phyloP scores from a whole-genome alignment of 192 early-diverging fungal genomes.

The Linnemannia exigua region DNA sequence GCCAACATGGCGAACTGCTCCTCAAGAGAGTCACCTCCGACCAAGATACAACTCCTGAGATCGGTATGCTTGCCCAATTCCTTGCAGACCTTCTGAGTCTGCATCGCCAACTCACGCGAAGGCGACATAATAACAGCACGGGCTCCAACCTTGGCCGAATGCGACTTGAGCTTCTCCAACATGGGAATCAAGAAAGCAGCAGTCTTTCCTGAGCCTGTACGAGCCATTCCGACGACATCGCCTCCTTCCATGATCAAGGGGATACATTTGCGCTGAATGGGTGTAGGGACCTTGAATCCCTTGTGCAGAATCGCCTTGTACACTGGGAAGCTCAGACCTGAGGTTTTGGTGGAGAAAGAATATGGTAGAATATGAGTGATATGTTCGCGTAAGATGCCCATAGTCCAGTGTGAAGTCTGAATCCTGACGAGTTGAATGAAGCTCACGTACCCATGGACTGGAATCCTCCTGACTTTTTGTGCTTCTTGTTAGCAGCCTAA shows the following conservation, averaged over 20 bases:
- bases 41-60: constrained; percentile 87
- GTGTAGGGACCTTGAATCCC: constrained; percentile 98
- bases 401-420: background rate
- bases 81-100: constrained; percentile 95
- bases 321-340: constrained; percentile 83
- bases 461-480: constrained; percentile 97
- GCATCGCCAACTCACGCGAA: constrained; percentile 95
- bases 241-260: constrained; percentile 91
- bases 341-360: background rate
- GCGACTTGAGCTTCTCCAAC: constrained; percentile 87
- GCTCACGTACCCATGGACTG: constrained; percentile 88
- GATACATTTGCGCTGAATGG: constrained; percentile 96
- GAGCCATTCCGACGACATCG: constrained; percentile 98
- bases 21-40: constrained; percentile 97
- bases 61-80: constrained; percentile 96
- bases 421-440: background rate
- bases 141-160: constrained; percentile 88
- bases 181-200: constrained; percentile 96
- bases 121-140: constrained; percentile 91
- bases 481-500: constrained; percentile 85
- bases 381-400: background rate
- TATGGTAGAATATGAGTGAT: background rate
- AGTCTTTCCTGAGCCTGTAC: constrained; percentile 98
- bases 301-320: constrained; percentile 92
- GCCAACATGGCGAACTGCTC: constrained; percentile 96